Evolutionary conservation across 306 rosid species (phyloP).

Genomic region (Vigna trinervia): DNA sequence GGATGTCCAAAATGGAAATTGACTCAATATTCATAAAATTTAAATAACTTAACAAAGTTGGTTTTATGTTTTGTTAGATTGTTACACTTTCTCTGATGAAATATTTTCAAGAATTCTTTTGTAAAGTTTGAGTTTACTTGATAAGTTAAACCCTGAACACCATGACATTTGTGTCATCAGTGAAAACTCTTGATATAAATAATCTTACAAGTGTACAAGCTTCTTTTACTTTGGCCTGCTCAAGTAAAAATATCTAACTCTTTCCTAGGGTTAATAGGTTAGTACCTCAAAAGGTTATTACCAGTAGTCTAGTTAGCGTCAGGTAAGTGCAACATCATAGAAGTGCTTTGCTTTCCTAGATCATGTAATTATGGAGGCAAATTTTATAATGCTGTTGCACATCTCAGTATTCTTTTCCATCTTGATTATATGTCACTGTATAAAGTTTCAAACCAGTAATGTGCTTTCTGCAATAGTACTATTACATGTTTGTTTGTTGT

Average conservation of each 20-base stretch:
- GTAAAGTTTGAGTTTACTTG: constrained; percentile 19
- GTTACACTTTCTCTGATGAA: constrained; percentile 6
- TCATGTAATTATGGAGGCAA: constrained; percentile 18
- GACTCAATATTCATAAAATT: neutral
- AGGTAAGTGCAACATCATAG: constrained; percentile 17
- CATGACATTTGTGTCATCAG: constrained; percentile 1
- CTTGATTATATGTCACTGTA: constrained; percentile 11
- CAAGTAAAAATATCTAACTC: neutral
- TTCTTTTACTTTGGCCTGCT: constrained; percentile 17
- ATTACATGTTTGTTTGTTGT: constrained; percentile 7
- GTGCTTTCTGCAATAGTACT: constrained; percentile 21
- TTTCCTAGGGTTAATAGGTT: constrained; percentile 9
- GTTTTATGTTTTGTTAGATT: neutral
- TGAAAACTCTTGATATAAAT: constrained; percentile 16
- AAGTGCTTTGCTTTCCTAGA: constrained; percentile 34
- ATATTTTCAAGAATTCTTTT: constrained; percentile 8
- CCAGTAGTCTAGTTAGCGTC: constrained; percentile 27
- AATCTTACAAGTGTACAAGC: neutral
- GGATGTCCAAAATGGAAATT: neutral
- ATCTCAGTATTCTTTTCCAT: constrained; percentile 19
- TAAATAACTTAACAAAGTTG: neutral
- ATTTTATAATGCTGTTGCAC: neutral
- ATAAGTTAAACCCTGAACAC: neutral
- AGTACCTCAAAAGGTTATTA: constrained; percentile 1
- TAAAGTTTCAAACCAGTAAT: constrained; percentile 11